Evolutionary conservation across 225 moss, liverwort and hornwort species (phyloP), one percentile per base, ranked within the genome.

Genomic region (Pseudoscleropodium purum): DNA sequence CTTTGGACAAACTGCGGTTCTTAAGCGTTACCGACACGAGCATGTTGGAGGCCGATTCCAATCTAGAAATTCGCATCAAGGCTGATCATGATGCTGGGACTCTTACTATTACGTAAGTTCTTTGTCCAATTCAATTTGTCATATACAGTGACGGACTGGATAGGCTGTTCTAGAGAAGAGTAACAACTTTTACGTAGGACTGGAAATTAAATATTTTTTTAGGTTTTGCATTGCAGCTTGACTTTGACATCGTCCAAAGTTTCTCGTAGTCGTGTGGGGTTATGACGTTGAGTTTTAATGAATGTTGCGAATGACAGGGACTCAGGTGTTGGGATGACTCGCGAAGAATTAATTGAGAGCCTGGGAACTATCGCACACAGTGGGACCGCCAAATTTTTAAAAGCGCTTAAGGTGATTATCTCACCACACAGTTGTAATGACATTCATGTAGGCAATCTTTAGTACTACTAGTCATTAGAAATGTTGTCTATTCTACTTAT

Each of bases 331-430:
- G 99, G 99, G 82, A 99, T 99, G 99, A 99, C 96, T 43, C 92
- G 95, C 73, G 97, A 97, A 74, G 99, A 99, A 88, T 88, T 99
- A 73, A 93, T 96, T 84, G 93, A 95, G 86, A 99, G 97, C 90
- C 72, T 99, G 62, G 99, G 99, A 89, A 99, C 97, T 60, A 99
- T 99, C 54, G 99, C 99, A 34, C 97, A 99, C 70, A 99, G 99
- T 96, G 97, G 99, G 52, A 99, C 99, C 15, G 99, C 97, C 51
- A 99, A 97, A 81, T 99, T 99, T 87, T 87, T 99, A 51, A 96
- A 97, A 85, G 94, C 97, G 49, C 70, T 99, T 8, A 99, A 99
- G 97, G 99, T 95, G 82, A 79, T 82, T 41, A 65, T 91, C 87
- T 57, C 30, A 73, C 39, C 34, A 29, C 34, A 68, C 37, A 81